A percentile compares a stretch with the other conserved stretches of the same genome.
Evolutionary conservation across 1,284 basidiomycete genomes (phyloP).

Genomic region (Ceratobasidium sp.): DNA sequence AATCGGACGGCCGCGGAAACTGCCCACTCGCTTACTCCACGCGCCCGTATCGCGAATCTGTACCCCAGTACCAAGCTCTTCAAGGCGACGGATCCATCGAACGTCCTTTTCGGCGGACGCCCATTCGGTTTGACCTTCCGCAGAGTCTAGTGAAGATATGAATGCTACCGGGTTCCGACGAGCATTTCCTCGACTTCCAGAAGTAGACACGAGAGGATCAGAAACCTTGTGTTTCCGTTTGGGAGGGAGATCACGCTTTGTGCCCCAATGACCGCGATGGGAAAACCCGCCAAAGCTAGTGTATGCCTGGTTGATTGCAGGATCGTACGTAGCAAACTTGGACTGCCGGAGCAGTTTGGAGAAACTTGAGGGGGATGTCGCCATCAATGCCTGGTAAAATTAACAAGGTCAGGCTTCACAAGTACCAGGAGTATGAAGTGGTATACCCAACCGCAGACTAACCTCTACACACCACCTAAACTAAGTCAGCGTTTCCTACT

Average conservation of each 20-base stretch:
- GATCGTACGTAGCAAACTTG: conserved; percentile 78
- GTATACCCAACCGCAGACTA: not conserved
- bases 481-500: no score
- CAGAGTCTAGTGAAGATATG: conserved; percentile 66
- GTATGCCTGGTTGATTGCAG: conserved; percentile 74
- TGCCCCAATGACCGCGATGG: conserved; percentile 76
- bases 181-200: conserved; percentile 47
- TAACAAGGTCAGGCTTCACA: not conserved
- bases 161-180: conserved; percentile 67
- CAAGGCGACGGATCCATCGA: conserved; percentile 67
- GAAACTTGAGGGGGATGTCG: conserved; percentile 64
- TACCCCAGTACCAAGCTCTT: conserved; percentile 65
- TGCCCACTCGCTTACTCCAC: conserved; percentile 54
- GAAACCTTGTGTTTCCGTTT: conserved; percentile 33
- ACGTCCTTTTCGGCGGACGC: conserved; percentile 66
- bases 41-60: conserved; percentile 42
- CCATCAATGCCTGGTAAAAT: not conserved
- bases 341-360: conserved; percentile 74
- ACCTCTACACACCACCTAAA: no score
- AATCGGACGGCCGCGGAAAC: conserved; percentile 44
- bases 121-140: conserved; percentile 78
- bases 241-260: conserved; percentile 72
- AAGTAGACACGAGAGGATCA: conserved; percentile 29
- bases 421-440: not conserved
- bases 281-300: conserved; percentile 69